Evolutionary conservation across 176 grass and related monocot species (phyloP), one percentile per base, ranked within the genome.

Genomic region (Pontederia paniculata): DNA sequence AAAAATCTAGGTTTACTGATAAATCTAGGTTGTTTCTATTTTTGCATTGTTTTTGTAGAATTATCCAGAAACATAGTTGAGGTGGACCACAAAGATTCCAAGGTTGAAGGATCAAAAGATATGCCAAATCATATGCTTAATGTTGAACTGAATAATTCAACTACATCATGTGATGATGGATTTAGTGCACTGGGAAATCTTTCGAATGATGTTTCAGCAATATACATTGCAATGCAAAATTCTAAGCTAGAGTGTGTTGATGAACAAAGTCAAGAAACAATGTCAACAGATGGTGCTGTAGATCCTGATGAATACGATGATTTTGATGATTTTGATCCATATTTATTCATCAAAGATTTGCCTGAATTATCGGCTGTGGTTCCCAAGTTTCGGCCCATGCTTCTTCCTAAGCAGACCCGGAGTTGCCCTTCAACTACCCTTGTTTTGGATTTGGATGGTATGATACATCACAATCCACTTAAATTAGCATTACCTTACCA

Each of bases 381-480:
- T 54, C 93, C 93, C 60, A 90, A 76, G 31, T 97, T 97, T 72
- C 79, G 86, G 12, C 93, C 86, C 48, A 77, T 84, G 62, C 77
- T 97, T 42, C 75, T 97, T 66, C 93, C 93, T 48, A 97, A 88
- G 76, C 86, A 90, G 64, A 97, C 93, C 25, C 83, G 83, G 78
- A 97, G 93, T 68, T 97, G 93, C 62, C 93, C 93, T 63, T 69
- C 51, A 23, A 97, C 65, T 4, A 90, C 83, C 9, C 83, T 90
- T 58, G 93, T 97, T 42, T 77, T 97, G 65, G 93, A 91, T 58
- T 79, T 97, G 50, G 93, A 97, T 90, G 93, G 93, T 97, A 86
- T 73, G 48, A 54, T 17, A 43, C 3, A 48, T 59, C 9, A 51
- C 23, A 13, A 16, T 65, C 17, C 18, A 23, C 8, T 17, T 21